Evolutionary conservation across 2,329 filamentous ascomycete species (phyloP).

Genomic region (Colletotrichum viniferum): DNA sequence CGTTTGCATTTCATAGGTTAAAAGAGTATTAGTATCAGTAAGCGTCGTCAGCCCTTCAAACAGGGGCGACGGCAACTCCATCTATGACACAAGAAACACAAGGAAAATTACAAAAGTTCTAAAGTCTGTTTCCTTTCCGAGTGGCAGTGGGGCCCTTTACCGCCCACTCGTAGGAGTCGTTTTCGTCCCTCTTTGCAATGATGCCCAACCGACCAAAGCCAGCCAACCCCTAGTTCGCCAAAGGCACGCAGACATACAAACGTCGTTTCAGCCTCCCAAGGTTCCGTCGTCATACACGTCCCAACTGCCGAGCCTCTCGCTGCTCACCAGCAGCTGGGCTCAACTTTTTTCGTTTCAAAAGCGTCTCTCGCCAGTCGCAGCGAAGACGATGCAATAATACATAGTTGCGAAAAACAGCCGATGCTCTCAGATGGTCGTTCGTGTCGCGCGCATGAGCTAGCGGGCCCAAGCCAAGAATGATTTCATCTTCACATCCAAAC

Average conservation of each 20-base stretch:
- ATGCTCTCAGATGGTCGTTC: background rate
- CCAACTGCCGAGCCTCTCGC: slow-evolving; percentile 6
- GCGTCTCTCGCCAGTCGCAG: slow-evolving; percentile 1
- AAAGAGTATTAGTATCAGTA: slow-evolving; percentile 20
- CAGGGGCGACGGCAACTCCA: background rate
- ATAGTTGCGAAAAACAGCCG: slow-evolving; percentile 14
- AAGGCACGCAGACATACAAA: slow-evolving; percentile 22
- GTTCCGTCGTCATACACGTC: slow-evolving; percentile 22
- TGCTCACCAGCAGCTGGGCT: slow-evolving; percentile 4
- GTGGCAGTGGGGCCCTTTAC: background rate
- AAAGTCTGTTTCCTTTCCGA: slow-evolving; percentile 5
- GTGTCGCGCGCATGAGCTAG: background rate
- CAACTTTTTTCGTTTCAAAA: slow-evolving; percentile 12
- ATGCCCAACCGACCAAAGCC: slow-evolving; percentile 19
- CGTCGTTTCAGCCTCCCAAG: slow-evolving; percentile 20
- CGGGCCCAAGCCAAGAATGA: slow-evolving; percentile 4
- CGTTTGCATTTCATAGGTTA: background rate
- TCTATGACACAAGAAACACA: slow-evolving; percentile 18
- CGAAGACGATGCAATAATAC: slow-evolving; percentile 18
- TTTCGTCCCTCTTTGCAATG: slow-evolving; percentile 17
- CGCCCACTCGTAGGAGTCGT: background rate
- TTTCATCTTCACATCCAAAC: slow-evolving; percentile 6
- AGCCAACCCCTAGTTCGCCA: slow-evolving; percentile 17
- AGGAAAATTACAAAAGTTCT: slow-evolving; percentile 22
- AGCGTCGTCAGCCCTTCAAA: background rate